These are phyloP conservation scores for Colletotrichum magnum DNA, from an alignment of 2,329 filamentous ascomycete species.

Conservation along the genomic window DNA sequence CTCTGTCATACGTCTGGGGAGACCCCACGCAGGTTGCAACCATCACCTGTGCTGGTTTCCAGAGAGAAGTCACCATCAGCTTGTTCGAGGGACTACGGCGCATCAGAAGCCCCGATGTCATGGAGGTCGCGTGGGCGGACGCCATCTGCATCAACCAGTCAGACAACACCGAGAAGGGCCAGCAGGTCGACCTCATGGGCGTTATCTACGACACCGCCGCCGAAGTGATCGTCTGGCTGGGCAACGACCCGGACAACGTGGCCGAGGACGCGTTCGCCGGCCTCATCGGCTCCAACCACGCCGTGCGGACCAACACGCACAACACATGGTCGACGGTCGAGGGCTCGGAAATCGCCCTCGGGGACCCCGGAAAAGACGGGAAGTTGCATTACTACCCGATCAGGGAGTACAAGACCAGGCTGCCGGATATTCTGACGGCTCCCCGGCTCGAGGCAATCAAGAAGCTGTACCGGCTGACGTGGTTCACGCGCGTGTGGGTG, in stretches of 20 bases:
- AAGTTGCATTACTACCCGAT: not conserved
- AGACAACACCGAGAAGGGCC: constrained; percentile 39
- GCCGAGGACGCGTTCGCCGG: not conserved
- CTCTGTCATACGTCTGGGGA: constrained; percentile 45
- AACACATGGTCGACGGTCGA: not conserved
- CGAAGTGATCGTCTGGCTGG: constrained; percentile 45
- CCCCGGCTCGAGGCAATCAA: not conserved
- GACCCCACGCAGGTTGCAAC: constrained; percentile 5
- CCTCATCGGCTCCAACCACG: not conserved
- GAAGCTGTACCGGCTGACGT: not conserved
- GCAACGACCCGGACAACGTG: not conserved
- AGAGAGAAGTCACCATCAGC: constrained; percentile 1
- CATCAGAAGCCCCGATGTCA: constrained; percentile 22
- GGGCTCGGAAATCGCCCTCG: not conserved
- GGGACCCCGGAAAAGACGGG: no score
- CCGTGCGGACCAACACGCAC: not conserved
- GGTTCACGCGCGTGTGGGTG: constrained; percentile 10
- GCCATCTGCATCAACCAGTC: constrained; percentile 46
- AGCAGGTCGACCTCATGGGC: constrained; percentile 45
- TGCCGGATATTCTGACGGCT: not conserved
- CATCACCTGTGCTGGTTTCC: not conserved
- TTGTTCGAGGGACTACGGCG: not conserved
- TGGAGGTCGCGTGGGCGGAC: constrained; percentile 42
- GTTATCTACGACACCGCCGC: constrained; percentile 41
- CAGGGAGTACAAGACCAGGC: not conserved